These are phyloP conservation scores for Rhododendron henanense DNA, from an alignment of 148 eudicot species.

Conservation along the genomic window DNA sequence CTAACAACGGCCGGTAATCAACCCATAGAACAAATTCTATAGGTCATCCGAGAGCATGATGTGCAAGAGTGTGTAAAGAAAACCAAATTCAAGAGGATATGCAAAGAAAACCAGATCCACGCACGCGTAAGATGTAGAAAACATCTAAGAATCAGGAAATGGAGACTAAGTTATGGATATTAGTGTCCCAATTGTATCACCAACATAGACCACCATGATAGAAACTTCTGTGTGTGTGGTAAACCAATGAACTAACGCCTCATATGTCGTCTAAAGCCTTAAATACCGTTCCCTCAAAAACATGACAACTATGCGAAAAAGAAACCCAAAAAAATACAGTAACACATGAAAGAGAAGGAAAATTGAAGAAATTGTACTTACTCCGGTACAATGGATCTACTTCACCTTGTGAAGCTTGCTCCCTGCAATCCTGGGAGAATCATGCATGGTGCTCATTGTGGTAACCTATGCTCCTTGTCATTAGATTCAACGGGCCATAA, in stretches of 20 bases:
- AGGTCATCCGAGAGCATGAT: too few species aligned
- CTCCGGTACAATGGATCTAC: too few species aligned
- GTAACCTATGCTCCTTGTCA: constrained; percentile 85
- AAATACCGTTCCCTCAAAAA: not conserved
- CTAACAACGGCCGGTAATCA: not conserved
- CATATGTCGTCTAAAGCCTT: not conserved
- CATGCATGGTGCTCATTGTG: constrained; percentile 89
- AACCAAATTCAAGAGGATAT: too few species aligned
- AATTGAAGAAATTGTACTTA: not conserved
- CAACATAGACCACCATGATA: not conserved
- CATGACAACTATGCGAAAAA: not conserved
- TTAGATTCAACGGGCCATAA: constrained; percentile 63
- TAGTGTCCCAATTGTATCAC: not conserved
- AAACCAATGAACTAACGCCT: not conserved
- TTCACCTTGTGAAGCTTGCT: too few species aligned
- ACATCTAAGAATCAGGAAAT: too few species aligned
- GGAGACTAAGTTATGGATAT: not conserved
- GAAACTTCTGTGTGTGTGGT: not conserved
- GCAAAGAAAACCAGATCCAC: too few species aligned
- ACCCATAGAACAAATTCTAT: not conserved
- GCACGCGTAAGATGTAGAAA: too few species aligned
- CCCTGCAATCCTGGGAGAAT: constrained; percentile 86
- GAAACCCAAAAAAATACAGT: not conserved
- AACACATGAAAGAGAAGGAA: not conserved
- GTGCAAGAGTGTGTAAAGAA: too few species aligned